Percentiles rank a stretch among this genome's conserved stretches.
phyloP scores from a whole-genome alignment of 2,329 filamentous ascomycete genomes.

The Reticulascus tulasneorum region DNA sequence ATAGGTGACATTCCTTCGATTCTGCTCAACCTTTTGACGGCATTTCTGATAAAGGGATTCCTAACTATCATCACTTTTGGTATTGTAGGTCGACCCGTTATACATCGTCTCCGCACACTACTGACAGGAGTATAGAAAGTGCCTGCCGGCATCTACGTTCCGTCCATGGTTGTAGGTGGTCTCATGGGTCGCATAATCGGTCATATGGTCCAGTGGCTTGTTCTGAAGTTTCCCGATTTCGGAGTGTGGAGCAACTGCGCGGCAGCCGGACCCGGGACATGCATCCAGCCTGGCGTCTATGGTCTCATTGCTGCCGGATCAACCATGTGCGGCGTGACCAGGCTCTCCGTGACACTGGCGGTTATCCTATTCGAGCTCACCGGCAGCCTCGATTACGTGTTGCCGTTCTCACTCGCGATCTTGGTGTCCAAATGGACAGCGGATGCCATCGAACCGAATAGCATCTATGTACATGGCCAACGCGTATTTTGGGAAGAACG shows the following conservation, averaged over 20 bases:
- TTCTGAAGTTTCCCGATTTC: slow-evolving; percentile 68
- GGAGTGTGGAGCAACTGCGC: slow-evolving; percentile 73
- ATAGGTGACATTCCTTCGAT: slow-evolving; percentile 75
- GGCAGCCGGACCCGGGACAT: slow-evolving; percentile 67
- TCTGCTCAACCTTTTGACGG: slow-evolving; percentile 65
- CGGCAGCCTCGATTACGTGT: slow-evolving; percentile 87
- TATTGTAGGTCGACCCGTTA: slow-evolving; percentile 50
- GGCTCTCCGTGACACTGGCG: slow-evolving; percentile 86
- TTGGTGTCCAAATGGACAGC: slow-evolving; percentile 98
- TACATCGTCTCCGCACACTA: not conserved
- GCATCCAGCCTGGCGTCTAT: slow-evolving; percentile 95
- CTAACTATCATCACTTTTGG: slow-evolving; percentile 91
- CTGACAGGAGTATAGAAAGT: slow-evolving; percentile 59
- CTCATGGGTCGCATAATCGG: slow-evolving; percentile 85
- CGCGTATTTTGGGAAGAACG: slow-evolving; percentile 12
- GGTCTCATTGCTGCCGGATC: slow-evolving; percentile 91
- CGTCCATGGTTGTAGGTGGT: slow-evolving; percentile 97
- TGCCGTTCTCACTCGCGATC: slow-evolving; percentile 90
- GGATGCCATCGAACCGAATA: slow-evolving; percentile 88
- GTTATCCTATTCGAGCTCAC: slow-evolving; percentile 96
- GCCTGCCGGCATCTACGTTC: slow-evolving; percentile 94
- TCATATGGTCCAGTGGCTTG: slow-evolving; percentile 77
- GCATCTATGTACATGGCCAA: slow-evolving; percentile 63
- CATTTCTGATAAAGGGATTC: slow-evolving; percentile 85
- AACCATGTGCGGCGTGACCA: slow-evolving; percentile 96